Evolutionary conservation across 192 early-diverging fungal genomes (phyloP), one percentile per base, ranked within the genome.

Genomic region (Gorgonomyces haynaldii): DNA sequence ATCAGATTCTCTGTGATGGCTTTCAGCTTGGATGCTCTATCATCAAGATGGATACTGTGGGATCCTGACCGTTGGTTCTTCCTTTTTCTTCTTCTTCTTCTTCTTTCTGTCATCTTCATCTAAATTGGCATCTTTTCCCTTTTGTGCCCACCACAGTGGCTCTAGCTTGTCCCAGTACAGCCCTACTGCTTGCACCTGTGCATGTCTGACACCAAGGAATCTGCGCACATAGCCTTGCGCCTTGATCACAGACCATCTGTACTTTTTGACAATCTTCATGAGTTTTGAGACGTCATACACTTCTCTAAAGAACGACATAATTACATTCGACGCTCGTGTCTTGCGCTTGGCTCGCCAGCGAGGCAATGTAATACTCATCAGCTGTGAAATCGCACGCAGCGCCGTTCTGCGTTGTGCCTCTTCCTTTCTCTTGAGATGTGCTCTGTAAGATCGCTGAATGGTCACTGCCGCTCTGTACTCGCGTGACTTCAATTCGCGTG

Each of bases 221-320:
- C 25, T 10, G 16, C 45, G 37, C 13, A 32, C 31, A 21, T 61
- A 57, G n/a, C 36, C 3, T 36, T 76, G 73, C 1, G 66, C 65
- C 27, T 66, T 60, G 27, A 76, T 54, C 10, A 76, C 73, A 31
- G 73, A 76, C 44, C 67, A 72, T 7, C 73, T 57, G 37, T 76
- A 76, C 42, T 76, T 76, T 52, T 76, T 72, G 5, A 76, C 73
- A 41, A 76, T 53, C 50, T 76, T 76, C 61, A 76, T 63, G 12
- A 76, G 51, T 26, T 67, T 64, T 16, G 73, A 72, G 2, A 72
- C 69, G 45, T 76, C 73, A 41, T 72, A 60, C 1, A 72, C 69
- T 26, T 76, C 73, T 30, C 59, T 66, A 47, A 76, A 72, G 56
- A 76, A 76, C 34, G 62, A 63, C 17, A 62, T 53, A 42, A 76